A percentile compares a stretch with the other conserved stretches of the same genome.
phyloP scores from a whole-genome alignment of 441 rosid genomes.

The Sinapis alba region DNA sequence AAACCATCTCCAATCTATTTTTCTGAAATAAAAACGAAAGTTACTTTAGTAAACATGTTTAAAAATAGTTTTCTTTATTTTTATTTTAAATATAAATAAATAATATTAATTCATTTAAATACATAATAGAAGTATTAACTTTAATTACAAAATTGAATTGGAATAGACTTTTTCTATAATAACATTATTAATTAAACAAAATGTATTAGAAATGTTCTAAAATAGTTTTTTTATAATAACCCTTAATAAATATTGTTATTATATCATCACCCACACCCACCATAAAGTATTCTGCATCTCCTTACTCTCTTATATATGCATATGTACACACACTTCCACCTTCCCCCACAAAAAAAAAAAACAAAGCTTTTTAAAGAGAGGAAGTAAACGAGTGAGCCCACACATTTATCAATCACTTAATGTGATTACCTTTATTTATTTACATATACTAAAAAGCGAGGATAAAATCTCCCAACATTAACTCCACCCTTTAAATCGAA shows the following conservation, averaged over 20 bases:
- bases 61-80: neutral
- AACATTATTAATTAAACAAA: neutral
- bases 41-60: neutral
- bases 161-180: neutral
- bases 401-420: conserved; percentile 20
- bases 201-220: neutral
- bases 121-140: neutral
- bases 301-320: conserved; percentile 28
- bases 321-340: no score
- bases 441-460: conserved; percentile 16
- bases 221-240: neutral
- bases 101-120: neutral
- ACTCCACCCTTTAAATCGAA: neutral
- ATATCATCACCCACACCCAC: conserved; percentile 26
- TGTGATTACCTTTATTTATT: conserved; percentile 13
- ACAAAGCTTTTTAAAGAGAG: neutral
- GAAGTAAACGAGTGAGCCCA: conserved; percentile 9
- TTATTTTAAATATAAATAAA: neutral
- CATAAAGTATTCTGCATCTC: conserved; percentile 1
- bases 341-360: no score
- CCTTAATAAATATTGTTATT: neutral
- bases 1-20: neutral
- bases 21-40: neutral
- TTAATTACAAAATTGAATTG: neutral
- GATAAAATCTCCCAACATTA: conserved; percentile 9